Evolutionary conservation across 1,284 basidiomycete genomes (phyloP).

Genomic region (Phellopilus nigrolimitatus): DNA sequence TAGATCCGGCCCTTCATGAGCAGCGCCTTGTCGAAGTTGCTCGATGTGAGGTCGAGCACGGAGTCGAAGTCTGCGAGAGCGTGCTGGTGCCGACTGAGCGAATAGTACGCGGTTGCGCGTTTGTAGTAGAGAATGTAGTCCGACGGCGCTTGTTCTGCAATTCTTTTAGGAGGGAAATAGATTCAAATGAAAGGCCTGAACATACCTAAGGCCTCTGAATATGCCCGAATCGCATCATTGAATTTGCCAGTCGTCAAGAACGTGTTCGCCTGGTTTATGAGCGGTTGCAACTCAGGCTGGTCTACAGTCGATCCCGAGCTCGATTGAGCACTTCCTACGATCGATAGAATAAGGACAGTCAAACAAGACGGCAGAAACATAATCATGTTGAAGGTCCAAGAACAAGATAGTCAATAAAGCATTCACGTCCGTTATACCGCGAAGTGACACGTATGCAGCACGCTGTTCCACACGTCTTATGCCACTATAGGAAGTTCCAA

Average conservation of each 20-base stretch:
- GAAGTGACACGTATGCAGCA: too few species aligned
- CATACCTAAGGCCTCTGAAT: slow-evolving; percentile 77
- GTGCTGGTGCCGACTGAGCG: slow-evolving; percentile 62
- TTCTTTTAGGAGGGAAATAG: slow-evolving; percentile 4
- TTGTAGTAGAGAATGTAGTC: slow-evolving; percentile 89
- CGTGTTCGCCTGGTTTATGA: slow-evolving; percentile 65
- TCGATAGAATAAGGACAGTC: slow-evolving; percentile 10
- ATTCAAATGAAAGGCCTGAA: slow-evolving; percentile 15
- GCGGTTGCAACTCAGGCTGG: slow-evolving; percentile 62
- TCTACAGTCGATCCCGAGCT: too few species aligned
- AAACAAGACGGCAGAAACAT: slow-evolving; percentile 15
- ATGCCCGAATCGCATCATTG: slow-evolving; percentile 72
- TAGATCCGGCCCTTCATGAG: slow-evolving; percentile 84
- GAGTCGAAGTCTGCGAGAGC: slow-evolving; percentile 87
- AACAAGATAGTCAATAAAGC: too few species aligned
- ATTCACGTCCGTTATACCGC: too few species aligned
- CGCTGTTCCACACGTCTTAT: too few species aligned
- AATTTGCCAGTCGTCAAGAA: slow-evolving; percentile 70
- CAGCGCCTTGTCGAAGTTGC: slow-evolving; percentile 71
- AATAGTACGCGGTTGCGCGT: slow-evolving; percentile 86
- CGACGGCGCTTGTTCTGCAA: slow-evolving; percentile 64
- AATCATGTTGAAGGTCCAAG: too few species aligned
- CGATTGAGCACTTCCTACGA: slow-evolving; percentile 2
- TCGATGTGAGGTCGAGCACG: slow-evolving; percentile 71
- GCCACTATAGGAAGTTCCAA: too few species aligned